Percentiles rank a stretch among this genome's conserved stretches.
phyloP scores from a whole-genome alignment of 441 rosid genomes.

The Viola pubescens region DNA sequence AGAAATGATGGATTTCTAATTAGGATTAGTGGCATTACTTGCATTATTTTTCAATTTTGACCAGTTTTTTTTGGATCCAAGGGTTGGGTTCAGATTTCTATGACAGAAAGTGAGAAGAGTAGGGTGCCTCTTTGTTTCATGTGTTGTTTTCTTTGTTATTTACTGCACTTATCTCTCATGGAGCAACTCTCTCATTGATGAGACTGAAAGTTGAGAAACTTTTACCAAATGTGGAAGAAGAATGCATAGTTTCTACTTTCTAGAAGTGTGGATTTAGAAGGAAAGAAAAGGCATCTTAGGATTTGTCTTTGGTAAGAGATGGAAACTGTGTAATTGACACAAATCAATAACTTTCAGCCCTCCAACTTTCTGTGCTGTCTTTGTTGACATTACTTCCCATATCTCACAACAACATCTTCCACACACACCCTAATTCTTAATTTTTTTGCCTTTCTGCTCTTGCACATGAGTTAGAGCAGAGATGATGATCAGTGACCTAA shows the following conservation, averaged over 20 bases:
- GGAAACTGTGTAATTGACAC: constrained; percentile 37
- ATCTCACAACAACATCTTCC: not conserved
- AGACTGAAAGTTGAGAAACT: constrained; percentile 55
- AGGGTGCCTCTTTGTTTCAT: constrained; percentile 54
- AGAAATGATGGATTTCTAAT: too few species aligned
- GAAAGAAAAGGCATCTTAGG: constrained; percentile 69
- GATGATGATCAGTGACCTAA: too few species aligned
- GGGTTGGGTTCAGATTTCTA: constrained; percentile 26
- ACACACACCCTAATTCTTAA: constrained; percentile 18
- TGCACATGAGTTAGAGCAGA: not conserved
- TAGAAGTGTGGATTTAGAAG: constrained; percentile 47
- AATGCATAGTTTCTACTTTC: constrained; percentile 32
- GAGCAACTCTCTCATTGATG: constrained; percentile 18
- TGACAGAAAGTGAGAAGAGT: constrained; percentile 23
- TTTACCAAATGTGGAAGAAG: constrained; percentile 33
- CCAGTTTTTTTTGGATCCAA: too few species aligned
- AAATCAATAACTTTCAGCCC: constrained; percentile 2
- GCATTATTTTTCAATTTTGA: too few species aligned
- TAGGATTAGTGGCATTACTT: too few species aligned
- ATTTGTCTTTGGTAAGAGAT: constrained; percentile 40
- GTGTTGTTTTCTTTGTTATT: constrained; percentile 64
- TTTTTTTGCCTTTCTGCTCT: not conserved
- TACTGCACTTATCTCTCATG: constrained; percentile 21
- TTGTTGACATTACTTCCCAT: constrained; percentile 26
- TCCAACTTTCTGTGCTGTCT: constrained; percentile 30